Conservation (phyloP, 164 flowering plant species). For the Santalum album region DNA sequence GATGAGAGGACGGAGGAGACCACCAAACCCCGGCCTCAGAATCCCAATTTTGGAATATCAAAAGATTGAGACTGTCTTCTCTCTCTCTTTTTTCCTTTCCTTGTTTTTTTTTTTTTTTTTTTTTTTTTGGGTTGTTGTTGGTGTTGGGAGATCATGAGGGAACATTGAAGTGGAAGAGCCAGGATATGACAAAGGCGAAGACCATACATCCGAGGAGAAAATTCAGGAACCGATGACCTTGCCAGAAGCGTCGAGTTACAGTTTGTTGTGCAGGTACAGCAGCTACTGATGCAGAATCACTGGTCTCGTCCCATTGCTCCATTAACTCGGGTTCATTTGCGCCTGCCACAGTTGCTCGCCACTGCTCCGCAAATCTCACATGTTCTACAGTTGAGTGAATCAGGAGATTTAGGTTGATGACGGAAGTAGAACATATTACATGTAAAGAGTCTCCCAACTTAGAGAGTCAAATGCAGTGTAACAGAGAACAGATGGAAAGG, state of each 20-base stretch:
- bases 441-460: no score
- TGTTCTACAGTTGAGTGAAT: slow-evolving; percentile 25
- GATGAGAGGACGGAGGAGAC: no score
- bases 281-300: slow-evolving; percentile 2
- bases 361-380: slow-evolving; percentile 34
- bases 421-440: no score
- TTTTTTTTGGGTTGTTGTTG: no score
- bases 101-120: no score
- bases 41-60: no score
- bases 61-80: no score
- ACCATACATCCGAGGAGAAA: slow-evolving; percentile 31
- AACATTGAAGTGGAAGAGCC: slow-evolving; percentile 35
- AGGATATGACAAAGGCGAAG: slow-evolving; percentile 28
- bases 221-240: slow-evolving; percentile 28
- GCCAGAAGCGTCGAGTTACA: slow-evolving; percentile 18
- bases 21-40: no score
- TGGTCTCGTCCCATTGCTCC: slow-evolving; percentile 15
- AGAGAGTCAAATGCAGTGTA: no score
- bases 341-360: slow-evolving; percentile 20
- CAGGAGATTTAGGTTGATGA: no score
- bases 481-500: no score
- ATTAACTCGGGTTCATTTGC: not conserved
- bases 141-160: slow-evolving; percentile 1
- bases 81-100: no score
- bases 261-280: not conserved